Evolutionary conservation across 1,284 basidiomycete genomes (phyloP), one percentile per base, ranked within the genome.

Genomic region (Xanthoconium separans): DNA sequence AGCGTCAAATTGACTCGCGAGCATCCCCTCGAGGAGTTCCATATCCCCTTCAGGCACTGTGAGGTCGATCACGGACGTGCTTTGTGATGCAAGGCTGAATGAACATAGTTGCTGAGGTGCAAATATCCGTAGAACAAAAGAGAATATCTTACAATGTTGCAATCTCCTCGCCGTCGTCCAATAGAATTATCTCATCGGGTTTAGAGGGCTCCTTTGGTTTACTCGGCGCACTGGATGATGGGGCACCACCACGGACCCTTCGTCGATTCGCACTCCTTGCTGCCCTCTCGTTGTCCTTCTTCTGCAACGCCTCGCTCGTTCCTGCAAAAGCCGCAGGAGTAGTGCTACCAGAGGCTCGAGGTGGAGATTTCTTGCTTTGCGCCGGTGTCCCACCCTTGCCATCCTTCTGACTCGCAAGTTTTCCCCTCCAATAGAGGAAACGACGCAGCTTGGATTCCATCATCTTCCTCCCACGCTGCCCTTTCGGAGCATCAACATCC

Each of bases 371-470:
- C 36, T 52, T 47, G 6, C 34, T 4, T 36, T 54, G 59, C 15
- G 13, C 43, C 0, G 24, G 22, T 1, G 44, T 29, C 13, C 30
- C 58, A 13, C 8, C 50, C 48, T 58, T 63, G 44, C 45, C n/a
- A 11, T 47, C 50, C 40, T 56, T 70, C 47, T 58, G 59, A n/a
- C 13, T 50, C 2, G 55, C 47, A 5, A 90, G 73, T 53, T 80
- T 77, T 9, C 82, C 77, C 70, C 93, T 95, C 93, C 92, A 94
- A 75, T 80, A 86, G 18, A 97, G 77, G 68, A 95, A 93, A 24
- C 77, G 70, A 7, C 80, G 76, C 11, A 96, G 75, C 60, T 87
- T 87, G 13, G 76, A 73, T 63, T 89, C 77, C 87, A 98, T 91
- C 88, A 98, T 89, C 47, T 68, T 73, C 51, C 83, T 76, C 1